Percentiles rank a stretch among this genome's conserved stretches.
Evolutionary conservation across 345 rosid genomes (phyloP).

Genomic region (Luvunga scandens): DNA sequence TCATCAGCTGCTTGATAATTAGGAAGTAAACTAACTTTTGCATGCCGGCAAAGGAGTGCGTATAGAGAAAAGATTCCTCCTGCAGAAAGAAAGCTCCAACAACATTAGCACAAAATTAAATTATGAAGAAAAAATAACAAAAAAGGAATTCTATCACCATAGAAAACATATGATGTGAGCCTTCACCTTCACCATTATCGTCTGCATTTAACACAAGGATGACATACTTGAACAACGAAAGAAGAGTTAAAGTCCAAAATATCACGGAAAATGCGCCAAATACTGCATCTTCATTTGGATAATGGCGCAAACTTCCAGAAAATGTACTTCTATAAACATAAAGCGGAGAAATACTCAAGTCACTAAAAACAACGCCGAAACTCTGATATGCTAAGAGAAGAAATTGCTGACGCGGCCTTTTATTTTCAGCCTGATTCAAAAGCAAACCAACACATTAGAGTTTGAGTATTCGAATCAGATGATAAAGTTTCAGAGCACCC

Average conservation of each 20-base stretch:
- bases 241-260: slow-evolving; percentile 82
- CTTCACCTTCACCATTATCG: slow-evolving; percentile 90
- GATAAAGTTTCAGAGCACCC: background rate
- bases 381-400: slow-evolving; percentile 82
- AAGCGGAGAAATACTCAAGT: slow-evolving; percentile 78
- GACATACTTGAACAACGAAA: slow-evolving; percentile 73
- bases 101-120: slow-evolving; percentile 14
- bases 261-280: slow-evolving; percentile 83
- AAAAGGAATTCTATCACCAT: background rate
- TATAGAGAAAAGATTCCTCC: slow-evolving; percentile 90
- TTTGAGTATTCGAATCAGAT: background rate
- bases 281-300: slow-evolving; percentile 60
- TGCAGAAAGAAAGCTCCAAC: slow-evolving; percentile 34
- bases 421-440: slow-evolving; percentile 58
- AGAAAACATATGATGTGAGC: background rate
- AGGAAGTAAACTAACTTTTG: slow-evolving; percentile 79
- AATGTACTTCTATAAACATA: slow-evolving; percentile 79
- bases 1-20: slow-evolving; percentile 92
- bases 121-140: background rate
- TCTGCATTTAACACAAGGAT: slow-evolving; percentile 55
- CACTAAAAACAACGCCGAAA: slow-evolving; percentile 77
- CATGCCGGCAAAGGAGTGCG: slow-evolving; percentile 79
- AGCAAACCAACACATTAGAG: slow-evolving; percentile 6
- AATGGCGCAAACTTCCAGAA: slow-evolving; percentile 56
- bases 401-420: slow-evolving; percentile 41